Conservation (phyloP, 805 yeast genomes). For the Wickerhamiella vanderwaltii region DNA sequence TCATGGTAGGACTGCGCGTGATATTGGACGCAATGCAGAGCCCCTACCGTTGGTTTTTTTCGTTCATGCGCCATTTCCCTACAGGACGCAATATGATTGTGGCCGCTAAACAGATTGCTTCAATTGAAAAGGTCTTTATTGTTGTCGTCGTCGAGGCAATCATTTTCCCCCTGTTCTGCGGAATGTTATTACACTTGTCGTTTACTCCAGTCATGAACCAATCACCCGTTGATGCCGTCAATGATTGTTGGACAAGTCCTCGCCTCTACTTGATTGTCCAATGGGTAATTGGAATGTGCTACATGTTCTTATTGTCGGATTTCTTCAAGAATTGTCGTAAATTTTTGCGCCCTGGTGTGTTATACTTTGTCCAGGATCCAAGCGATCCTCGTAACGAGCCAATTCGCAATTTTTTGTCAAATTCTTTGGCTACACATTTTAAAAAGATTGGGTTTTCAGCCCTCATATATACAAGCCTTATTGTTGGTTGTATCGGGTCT, state of each 20-base stretch:
- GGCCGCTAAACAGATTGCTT: slow-evolving; percentile 19
- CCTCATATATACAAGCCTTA: slow-evolving; percentile 35
- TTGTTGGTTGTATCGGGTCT: slow-evolving; percentile 61
- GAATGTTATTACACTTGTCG: slow-evolving; percentile 60
- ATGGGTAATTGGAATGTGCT: slow-evolving; percentile 69
- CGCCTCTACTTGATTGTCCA: slow-evolving; percentile 24
- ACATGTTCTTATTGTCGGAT: slow-evolving; percentile 78
- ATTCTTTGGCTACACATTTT: slow-evolving; percentile 60
- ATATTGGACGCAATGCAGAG: neutral
- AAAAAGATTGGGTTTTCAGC: slow-evolving; percentile 60
- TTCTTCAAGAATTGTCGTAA: slow-evolving; percentile 75
- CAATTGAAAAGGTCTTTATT: slow-evolving; percentile 61
- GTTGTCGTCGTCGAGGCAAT: slow-evolving; percentile 69
- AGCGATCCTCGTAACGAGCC: slow-evolving; percentile 85
- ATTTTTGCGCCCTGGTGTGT: slow-evolving; percentile 75
- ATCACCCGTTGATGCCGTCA: slow-evolving; percentile 10
- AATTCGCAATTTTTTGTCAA: slow-evolving; percentile 73
- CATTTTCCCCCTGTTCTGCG: slow-evolving; percentile 81
- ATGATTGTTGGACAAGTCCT: slow-evolving; percentile 10
- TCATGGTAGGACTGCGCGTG: neutral
- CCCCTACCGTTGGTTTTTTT: slow-evolving; percentile 1
- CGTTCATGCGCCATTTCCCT: neutral
- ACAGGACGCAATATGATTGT: slow-evolving; percentile 12
- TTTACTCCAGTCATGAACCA: slow-evolving; percentile 42
- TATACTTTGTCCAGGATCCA: slow-evolving; percentile 85